phyloP scores from a whole-genome alignment of 305 asterid genomes.

The Salvia sclarea region DNA sequence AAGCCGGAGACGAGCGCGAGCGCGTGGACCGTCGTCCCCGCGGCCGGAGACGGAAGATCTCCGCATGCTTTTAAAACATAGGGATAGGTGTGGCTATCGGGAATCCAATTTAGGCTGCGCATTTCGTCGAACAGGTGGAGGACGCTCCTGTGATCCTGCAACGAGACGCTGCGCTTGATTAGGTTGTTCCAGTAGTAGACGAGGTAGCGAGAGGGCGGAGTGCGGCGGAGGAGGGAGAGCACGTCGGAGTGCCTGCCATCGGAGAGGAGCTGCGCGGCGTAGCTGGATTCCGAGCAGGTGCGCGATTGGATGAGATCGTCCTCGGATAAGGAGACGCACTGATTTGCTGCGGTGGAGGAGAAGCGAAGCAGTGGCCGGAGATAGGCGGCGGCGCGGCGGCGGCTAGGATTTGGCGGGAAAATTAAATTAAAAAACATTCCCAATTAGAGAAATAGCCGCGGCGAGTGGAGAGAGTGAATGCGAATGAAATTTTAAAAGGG shows the following conservation, averaged over 20 bases:
- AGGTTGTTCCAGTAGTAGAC: slow-evolving; percentile 75
- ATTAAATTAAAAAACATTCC: slow-evolving; percentile 36
- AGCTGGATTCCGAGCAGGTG: no score
- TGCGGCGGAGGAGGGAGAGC: slow-evolving; percentile 44
- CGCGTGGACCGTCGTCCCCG: slow-evolving; percentile 58
- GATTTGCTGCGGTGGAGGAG: slow-evolving; percentile 36
- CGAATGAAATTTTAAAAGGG: neutral
- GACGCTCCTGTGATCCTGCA: slow-evolving; percentile 41
- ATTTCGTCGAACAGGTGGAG: slow-evolving; percentile 58
- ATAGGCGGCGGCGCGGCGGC: slow-evolving; percentile 20
- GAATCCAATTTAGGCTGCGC: slow-evolving; percentile 55
- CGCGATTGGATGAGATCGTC: slow-evolving; percentile 30
- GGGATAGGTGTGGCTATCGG: slow-evolving; percentile 76
- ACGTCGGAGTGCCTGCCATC: slow-evolving; percentile 42
- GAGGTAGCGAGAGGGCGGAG: slow-evolving; percentile 39
- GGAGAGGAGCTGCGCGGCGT: no score
- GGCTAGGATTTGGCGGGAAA: slow-evolving; percentile 33
- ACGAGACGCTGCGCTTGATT: slow-evolving; percentile 46
- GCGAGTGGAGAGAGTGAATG: no score
- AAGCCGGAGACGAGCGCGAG: slow-evolving; percentile 47
- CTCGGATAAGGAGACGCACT: slow-evolving; percentile 25
- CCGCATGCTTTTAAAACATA: slow-evolving; percentile 67
- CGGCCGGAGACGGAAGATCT: slow-evolving; percentile 39
- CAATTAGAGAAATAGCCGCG: no score
- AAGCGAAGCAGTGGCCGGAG: slow-evolving; percentile 31